A percentile compares a stretch with the other conserved stretches of the same genome.
Evolutionary conservation across 345 rosid species (phyloP).

Genomic region (Crucihimalaya himalaica): DNA sequence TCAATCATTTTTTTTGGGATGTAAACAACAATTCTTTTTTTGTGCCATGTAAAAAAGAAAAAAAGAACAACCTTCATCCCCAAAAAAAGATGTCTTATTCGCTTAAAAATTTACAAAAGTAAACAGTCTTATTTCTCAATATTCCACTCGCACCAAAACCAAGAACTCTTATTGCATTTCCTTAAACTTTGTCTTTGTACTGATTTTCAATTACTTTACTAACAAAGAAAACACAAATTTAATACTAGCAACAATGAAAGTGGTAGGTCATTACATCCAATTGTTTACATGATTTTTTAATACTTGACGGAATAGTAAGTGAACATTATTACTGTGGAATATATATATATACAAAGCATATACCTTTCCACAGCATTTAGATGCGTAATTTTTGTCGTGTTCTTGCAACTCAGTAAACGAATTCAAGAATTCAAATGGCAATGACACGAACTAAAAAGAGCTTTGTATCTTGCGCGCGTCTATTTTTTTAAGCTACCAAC

Average conservation of each 20-base stretch:
- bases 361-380: not conserved
- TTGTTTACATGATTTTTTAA: not conserved
- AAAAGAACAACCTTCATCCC: not conserved
- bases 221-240: not conserved
- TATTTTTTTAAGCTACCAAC: too few species aligned
- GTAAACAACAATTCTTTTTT: too few species aligned
- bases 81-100: not conserved
- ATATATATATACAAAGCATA: not conserved
- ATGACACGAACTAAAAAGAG: too few species aligned
- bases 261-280: not conserved
- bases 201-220: not conserved
- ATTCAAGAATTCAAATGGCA: not conserved
- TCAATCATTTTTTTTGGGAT: not conserved
- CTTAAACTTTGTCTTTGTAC: not conserved
- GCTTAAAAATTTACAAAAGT: not conserved
- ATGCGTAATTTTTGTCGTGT: not conserved
- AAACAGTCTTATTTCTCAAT: not conserved
- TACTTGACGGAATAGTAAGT: not conserved
- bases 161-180: not conserved
- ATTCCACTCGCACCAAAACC: constrained; percentile 6
- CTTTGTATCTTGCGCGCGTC: too few species aligned
- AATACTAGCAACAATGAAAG: not conserved
- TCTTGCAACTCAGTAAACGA: not conserved
- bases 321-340: not conserved
- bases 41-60: too few species aligned